phyloP scores from a whole-genome alignment of 495 filamentous ascomycete genomes.

The Mytilinidion resinicola region DNA sequence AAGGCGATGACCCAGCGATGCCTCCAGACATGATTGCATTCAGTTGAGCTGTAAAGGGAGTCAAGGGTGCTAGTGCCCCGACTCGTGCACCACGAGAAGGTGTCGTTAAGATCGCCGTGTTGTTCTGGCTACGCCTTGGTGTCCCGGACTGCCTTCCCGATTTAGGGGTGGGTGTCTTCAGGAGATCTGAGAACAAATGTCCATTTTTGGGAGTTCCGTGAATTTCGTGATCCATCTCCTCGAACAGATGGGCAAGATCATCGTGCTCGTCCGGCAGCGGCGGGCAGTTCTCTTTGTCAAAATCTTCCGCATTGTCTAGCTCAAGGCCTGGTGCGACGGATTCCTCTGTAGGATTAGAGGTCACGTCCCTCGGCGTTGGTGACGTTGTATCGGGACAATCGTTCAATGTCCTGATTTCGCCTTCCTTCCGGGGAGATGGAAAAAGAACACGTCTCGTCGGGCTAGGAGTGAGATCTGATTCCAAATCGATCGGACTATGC shows the following conservation, averaged over 20 bases:
- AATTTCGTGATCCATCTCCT: constrained; percentile 12
- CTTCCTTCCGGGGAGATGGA: constrained; percentile 42
- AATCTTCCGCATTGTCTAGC: constrained; percentile 46
- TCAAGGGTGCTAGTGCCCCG: constrained; percentile 21
- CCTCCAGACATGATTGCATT: constrained; percentile 52
- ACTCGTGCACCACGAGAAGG: constrained; percentile 9
- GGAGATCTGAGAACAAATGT: constrained; percentile 13
- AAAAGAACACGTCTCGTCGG: constrained; percentile 74
- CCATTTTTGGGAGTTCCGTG: constrained; percentile 22
- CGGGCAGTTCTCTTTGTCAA: constrained; percentile 40
- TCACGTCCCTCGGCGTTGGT: neutral
- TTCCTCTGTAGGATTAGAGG: neutral
- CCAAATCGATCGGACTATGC: constrained; percentile 59
- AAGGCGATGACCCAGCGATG: constrained; percentile 40
- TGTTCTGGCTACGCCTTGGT: constrained; percentile 2
- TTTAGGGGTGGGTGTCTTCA: constrained; percentile 29
- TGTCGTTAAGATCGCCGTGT: constrained; percentile 5
- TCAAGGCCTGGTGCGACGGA: neutral
- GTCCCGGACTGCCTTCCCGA: constrained; percentile 1
- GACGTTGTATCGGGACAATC: constrained; percentile 12
- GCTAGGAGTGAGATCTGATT: constrained; percentile 49
- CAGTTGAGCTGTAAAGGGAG: constrained; percentile 56
- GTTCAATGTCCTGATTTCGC: constrained; percentile 33
- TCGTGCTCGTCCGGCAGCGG: constrained; percentile 30
- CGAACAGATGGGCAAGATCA: constrained; percentile 25